Conservation (phyloP, 495 filamentous ascomycete genomes). For the Aspergillus incahuasiensis region DNA sequence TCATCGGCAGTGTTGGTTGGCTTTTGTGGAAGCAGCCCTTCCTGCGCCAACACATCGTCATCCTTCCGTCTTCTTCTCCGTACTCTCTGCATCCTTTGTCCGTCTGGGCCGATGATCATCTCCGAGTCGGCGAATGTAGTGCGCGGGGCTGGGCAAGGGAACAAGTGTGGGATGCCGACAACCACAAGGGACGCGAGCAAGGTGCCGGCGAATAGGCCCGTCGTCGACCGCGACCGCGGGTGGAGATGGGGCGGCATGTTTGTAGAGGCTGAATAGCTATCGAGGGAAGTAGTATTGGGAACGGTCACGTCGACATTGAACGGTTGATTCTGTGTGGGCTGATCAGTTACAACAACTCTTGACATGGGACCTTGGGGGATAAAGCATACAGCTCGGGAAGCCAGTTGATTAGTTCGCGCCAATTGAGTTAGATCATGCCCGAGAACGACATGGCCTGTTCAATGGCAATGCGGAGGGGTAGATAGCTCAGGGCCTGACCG, state of each 20-base stretch:
- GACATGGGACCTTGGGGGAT: background rate
- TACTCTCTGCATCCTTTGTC: constrained; percentile 36
- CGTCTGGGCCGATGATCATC: constrained; percentile 46
- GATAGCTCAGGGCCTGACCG: background rate
- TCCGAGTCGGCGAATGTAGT: constrained; percentile 67
- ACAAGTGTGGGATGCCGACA: constrained; percentile 83
- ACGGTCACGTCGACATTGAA: constrained; percentile 13
- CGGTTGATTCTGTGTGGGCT: background rate
- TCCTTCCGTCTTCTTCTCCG: constrained; percentile 34
- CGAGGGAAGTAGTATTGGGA: background rate
- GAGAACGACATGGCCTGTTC: constrained; percentile 11
- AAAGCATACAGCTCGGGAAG: constrained; percentile 1
- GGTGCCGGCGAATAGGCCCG: constrained; percentile 92
- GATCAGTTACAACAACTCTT: background rate
- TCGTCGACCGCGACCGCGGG: constrained; percentile 84
- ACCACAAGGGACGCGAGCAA: constrained; percentile 85
- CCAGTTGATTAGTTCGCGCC: background rate
- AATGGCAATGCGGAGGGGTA: constrained; percentile 8
- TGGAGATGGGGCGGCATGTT: constrained; percentile 88
- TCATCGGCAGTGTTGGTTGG: constrained; percentile 30
- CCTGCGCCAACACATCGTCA: constrained; percentile 20
- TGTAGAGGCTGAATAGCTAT: background rate
- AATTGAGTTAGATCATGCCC: background rate
- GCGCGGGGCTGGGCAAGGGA: constrained; percentile 87
- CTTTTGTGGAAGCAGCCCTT: constrained; percentile 19